Percentiles rank a stretch among this genome's conserved stretches.
Conservation (phyloP, 768 basidiomycete genomes). For the Tephrocybe sp. region DNA sequence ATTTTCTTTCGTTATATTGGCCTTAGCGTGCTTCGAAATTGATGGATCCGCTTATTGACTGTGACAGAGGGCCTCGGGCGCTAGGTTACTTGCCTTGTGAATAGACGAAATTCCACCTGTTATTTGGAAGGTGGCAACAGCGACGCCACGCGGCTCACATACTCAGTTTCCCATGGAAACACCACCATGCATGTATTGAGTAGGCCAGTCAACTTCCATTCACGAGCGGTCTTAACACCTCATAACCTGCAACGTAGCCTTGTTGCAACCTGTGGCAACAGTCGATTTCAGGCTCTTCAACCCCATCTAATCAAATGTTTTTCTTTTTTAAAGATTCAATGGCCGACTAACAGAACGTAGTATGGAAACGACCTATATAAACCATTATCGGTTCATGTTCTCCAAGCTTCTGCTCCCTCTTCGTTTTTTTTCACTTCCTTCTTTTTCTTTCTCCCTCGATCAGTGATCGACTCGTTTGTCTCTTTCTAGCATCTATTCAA, state of each 20-base stretch:
- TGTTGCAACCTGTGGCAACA: too few relatives aligned
- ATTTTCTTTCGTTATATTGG: too few relatives aligned
- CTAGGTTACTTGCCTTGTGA: too few relatives aligned
- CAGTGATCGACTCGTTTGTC: constrained; percentile 16
- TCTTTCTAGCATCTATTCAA: constrained; percentile 5
- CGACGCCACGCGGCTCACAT: not conserved
- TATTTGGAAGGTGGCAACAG: not conserved
- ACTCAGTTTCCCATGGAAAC: not conserved
- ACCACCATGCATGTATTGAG: not conserved
- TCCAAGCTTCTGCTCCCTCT: not conserved
- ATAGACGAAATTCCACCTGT: too few relatives aligned
- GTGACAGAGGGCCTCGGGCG: too few relatives aligned
- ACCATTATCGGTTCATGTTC: not conserved
- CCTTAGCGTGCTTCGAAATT: too few relatives aligned
- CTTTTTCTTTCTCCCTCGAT: constrained; percentile 12
- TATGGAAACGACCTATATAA: not conserved
- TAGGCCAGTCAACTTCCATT: not conserved
- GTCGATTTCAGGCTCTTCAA: too few relatives aligned
- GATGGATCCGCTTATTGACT: too few relatives aligned
- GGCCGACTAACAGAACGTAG: not conserved
- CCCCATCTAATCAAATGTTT: too few relatives aligned
- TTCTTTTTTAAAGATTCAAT: too few relatives aligned
- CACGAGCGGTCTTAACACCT: not conserved
- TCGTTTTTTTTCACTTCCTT: not conserved
- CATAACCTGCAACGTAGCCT: not conserved